Percentiles rank a stretch among this genome's conserved stretches.
phyloP scores from a whole-genome alignment of 1,139 yeast species.

The Keqinozyma sinolaborantium region DNA sequence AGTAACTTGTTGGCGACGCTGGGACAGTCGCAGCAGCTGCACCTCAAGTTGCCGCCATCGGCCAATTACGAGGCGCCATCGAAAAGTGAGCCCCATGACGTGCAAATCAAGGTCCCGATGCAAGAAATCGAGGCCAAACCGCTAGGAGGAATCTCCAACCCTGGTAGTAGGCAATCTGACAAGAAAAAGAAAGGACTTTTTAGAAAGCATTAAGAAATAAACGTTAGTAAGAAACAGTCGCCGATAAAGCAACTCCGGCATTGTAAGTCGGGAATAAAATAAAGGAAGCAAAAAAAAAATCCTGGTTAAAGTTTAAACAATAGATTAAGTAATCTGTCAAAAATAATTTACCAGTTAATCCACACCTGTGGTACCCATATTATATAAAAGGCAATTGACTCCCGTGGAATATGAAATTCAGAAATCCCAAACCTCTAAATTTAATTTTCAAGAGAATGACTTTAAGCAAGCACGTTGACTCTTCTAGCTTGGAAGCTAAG shows the following conservation, averaged over 20 bases:
- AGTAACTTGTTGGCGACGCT: too few relatives aligned
- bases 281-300: too few relatives aligned
- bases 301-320: not conserved
- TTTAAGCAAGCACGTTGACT: conserved; percentile 34
- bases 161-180: conserved; percentile 14
- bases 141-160: conserved; percentile 26
- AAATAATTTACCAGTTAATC: too few relatives aligned
- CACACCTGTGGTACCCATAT: not conserved
- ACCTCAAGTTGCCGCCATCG: too few relatives aligned
- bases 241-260: not conserved
- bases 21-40: too few relatives aligned
- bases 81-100: conserved; percentile 18
- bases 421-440: not conserved
- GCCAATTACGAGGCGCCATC: too few relatives aligned
- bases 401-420: not conserved
- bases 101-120: conserved; percentile 8
- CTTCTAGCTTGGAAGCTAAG: conserved; percentile 28
- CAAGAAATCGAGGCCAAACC: conserved; percentile 23
- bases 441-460: conserved; percentile 23
- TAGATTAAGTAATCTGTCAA: not conserved
- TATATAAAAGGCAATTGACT: not conserved
- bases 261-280: not conserved
- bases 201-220: conserved; percentile 19
- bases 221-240: too few relatives aligned
- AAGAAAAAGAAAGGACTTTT: conserved; percentile 35